Base-by-base conservation (phyloP, 2,329 filamentous ascomycete species). In the Colletotrichum paranaense region DNA sequence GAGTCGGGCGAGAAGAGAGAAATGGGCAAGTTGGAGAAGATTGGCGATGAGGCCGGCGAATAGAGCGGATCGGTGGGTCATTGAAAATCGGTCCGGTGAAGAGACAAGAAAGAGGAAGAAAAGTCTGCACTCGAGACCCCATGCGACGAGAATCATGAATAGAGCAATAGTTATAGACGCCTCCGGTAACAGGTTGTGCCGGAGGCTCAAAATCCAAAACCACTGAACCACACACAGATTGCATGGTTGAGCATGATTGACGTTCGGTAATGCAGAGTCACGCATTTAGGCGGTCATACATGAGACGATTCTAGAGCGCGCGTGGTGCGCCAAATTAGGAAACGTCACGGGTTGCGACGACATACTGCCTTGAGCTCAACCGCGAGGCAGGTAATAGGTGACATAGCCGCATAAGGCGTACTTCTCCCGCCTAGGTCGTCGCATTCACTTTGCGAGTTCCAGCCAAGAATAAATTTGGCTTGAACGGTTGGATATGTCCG, bases 11-110 rank as follows among this genome's bases (percentile, higher is more conserved):
- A 97, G 87, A 98, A 97, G 89, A 90, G 95, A 74, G 94, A 97
- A 70, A 94, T 95, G 90, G 96, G 95, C 77, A 97, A 97, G 87
- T 86, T 99, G 76, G 95, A 98, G 88, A 98, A 98, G 91, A 90
- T 98, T 80, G 94, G 92, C 16, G 93, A 97, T 77, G 92, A 94
- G 80, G 82, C 86, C 32, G 91, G 91, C 67, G 89, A 92, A 81
- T 92, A 85, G 81, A 63, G 4, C 19, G 8, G 19, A 7, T 0
- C 19, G 42, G 19, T n/a, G 8, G 42, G 19, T n/a, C 42, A 49
- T 22, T 49, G 42, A 49, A 52, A 53, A 28, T 19, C 62, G 70
- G 55, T 56, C 24, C 52, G 19, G 67, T 55, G 58, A 35, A 35
- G 64, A 35, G 22, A 67, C 24, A 38, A 32, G 19, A 52, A 49